Evolutionary conservation across 805 yeast genomes (phyloP), one percentile per base, ranked within the genome.

Genomic region (Priceomyces medius): DNA sequence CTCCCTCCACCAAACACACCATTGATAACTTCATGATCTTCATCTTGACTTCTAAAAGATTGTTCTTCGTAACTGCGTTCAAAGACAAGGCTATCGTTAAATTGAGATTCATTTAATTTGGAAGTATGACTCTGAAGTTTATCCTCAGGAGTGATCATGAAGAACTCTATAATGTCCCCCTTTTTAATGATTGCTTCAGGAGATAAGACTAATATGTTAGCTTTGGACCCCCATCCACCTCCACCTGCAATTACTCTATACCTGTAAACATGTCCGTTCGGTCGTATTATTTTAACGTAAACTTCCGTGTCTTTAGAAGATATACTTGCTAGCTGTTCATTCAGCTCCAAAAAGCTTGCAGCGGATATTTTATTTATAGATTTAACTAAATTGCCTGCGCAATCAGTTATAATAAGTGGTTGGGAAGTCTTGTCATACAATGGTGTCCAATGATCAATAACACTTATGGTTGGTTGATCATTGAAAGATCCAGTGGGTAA

Each of bases 221-320:
- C 80, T 42, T 83, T 76, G 20, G 81, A 77, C 1, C 88, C 86
- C 88, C 88, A 83, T 2, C 83, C 81, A 2, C 88, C 84, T 2
- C 89, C 89, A 3, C 89, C 89, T 4, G 87, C 89, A 26, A 80
- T 68, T 16, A 83, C 80, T 52, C 77, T 75, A 55, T 64, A 75
- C 40, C 71, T 63, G 40, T 56, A 51, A 12, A 18, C 37, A 17
- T 27, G 38, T 5, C 41, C 44, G 14, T 32, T 44, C 19, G 51
- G 43, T 40, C 47, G 49, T 10, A 71, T 24, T 32, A 32, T 14
- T 43, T 64, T 64, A 6, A 64, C 73, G 44, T 56, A 71, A 1
- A 73, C 72, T 45, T 66, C 60, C 4, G 76, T 68, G 17, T 71
- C 76, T 41, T 71, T 73, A 19, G 75, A 66, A 7, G 59, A 66